Base-by-base conservation (phyloP, 2,329 filamentous ascomycete species). In the Pseudogymnoascus verrucosus region DNA sequence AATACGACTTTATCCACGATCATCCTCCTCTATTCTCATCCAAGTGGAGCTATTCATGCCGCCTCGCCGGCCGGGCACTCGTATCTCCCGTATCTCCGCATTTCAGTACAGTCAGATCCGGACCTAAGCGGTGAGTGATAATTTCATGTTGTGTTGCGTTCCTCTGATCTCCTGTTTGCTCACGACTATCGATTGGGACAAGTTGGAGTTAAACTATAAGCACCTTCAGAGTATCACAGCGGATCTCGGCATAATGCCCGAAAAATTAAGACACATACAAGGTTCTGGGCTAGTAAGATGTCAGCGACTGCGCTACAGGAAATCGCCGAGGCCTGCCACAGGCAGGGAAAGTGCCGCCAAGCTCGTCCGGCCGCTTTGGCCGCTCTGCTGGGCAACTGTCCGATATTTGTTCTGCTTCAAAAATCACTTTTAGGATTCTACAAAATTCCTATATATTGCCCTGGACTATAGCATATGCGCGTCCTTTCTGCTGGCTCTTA, bases 31-130 rank as follows among this genome's bases (percentile, higher is more conserved):
- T 12, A 12, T 34, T 34, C 19, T 21, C 10, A 57, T 57, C 26
- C 26, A 34, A 5, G 47, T 34, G 28, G 28, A 34, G 47, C n/a
- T 26, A 1, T 57, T 31, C 34, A 57, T 10, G 51, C 51, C 51
- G 28, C 26, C 4, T 54, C 47, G 23, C 26, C 14, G 26, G 26
- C 28, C 26, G 51, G 4, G 5, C 28, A 19, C 51, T 34, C 51
- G 51, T 57, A 57, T 57, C 26, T 57, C 26, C 51, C 51, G 28
- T 57, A 57, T 57, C 26, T 34, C 51, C 28, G 51, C 47, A 54
- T n/a, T 34, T 19, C 10, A 34, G 6, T 34, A 57, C 51, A 57
- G 51, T 57, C 51, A 57, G 51, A 57, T 19, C 10, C 8, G 28
- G 26, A 34, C 28, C n/a, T 34, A 19, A 34, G 47, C 28, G 26